Conservation (phyloP, 176 grass and related monocot species). For the Paspalum vaginatum region DNA sequence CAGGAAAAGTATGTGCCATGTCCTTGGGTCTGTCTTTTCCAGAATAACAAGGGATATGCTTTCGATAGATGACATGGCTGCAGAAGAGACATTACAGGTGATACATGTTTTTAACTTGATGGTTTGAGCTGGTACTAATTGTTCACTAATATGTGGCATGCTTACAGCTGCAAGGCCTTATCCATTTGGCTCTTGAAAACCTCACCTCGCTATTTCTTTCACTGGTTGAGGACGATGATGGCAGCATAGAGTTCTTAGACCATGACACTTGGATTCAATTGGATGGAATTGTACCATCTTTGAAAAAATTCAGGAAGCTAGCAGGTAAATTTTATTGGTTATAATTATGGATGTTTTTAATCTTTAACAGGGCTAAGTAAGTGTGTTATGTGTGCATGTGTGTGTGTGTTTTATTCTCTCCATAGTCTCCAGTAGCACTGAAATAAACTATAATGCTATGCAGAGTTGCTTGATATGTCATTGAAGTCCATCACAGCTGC, state of each 20-base stretch:
- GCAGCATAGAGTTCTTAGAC: conserved; percentile 48
- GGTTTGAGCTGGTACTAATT: conserved; percentile 31
- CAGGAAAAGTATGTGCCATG: conserved; percentile 75
- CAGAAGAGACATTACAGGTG: conserved; percentile 94
- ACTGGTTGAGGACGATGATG: conserved; percentile 51
- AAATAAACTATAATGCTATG: conserved; percentile 37
- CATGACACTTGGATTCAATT: conserved; percentile 56
- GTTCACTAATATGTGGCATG: conserved; percentile 41
- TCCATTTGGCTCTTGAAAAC: conserved; percentile 90
- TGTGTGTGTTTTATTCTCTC: background rate
- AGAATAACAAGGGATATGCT: conserved; percentile 93
- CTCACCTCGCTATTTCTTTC: conserved; percentile 78
- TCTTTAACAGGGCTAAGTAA: conserved; percentile 6
- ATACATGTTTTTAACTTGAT: conserved; percentile 34
- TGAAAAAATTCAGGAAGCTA: conserved; percentile 84
- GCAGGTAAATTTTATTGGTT: conserved; percentile 54
- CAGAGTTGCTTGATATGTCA: conserved; percentile 96
- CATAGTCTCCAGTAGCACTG: background rate
- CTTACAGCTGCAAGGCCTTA: conserved; percentile 86
- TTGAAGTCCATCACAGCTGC: conserved; percentile 81
- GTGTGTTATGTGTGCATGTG: too few species aligned
- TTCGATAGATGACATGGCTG: conserved; percentile 94
- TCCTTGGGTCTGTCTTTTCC: conserved; percentile 83
- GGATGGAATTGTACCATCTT: conserved; percentile 69
- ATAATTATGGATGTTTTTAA: background rate